Percentiles rank a stretch among this genome's conserved stretches.
These are phyloP conservation scores for Daldinia sp. DNA, from an alignment of 2,329 filamentous ascomycete genomes.

Conservation along the genomic window DNA sequence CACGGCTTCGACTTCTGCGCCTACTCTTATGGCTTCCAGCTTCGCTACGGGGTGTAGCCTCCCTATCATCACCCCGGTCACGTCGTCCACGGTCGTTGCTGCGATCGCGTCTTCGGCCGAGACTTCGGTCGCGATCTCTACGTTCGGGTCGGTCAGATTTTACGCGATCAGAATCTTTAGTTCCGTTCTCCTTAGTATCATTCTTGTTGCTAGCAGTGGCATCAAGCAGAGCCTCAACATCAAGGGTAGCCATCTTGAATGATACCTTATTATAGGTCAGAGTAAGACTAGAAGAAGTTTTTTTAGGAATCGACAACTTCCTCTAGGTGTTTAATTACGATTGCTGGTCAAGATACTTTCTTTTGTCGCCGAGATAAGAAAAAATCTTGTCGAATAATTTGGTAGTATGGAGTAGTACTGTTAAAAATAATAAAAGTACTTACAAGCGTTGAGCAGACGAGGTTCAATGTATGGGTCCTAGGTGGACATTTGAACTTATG, in stretches of 20 bases:
- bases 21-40: slow-evolving; percentile 83
- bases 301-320: neutral
- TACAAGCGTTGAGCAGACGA: slow-evolving; percentile 12
- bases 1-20: slow-evolving; percentile 80
- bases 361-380: slow-evolving; percentile 3
- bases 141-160: slow-evolving; percentile 62
- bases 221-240: slow-evolving; percentile 92
- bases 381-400: neutral
- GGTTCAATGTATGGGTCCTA: slow-evolving; percentile 16
- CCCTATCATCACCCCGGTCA: slow-evolving; percentile 65
- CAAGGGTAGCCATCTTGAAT: slow-evolving; percentile 60
- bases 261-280: slow-evolving; percentile 14
- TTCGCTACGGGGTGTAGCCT: slow-evolving; percentile 76
- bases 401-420: neutral
- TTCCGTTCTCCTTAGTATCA: slow-evolving; percentile 57
- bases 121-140: slow-evolving; percentile 53
- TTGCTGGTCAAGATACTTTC: neutral
- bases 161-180: slow-evolving; percentile 64
- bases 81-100: slow-evolving; percentile 65
- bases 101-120: slow-evolving; percentile 57
- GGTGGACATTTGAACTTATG: slow-evolving; percentile 15
- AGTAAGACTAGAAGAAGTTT: slow-evolving; percentile 3
- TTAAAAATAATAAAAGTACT: slow-evolving; percentile 13
- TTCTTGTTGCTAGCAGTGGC: slow-evolving; percentile 73
- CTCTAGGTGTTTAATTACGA: neutral